Percentiles rank a stretch among this genome's conserved stretches.
These are phyloP conservation scores for Thermothelomyces thermophilus DNA, from an alignment of 2,329 filamentous ascomycete genomes.

Conservation along the genomic window DNA sequence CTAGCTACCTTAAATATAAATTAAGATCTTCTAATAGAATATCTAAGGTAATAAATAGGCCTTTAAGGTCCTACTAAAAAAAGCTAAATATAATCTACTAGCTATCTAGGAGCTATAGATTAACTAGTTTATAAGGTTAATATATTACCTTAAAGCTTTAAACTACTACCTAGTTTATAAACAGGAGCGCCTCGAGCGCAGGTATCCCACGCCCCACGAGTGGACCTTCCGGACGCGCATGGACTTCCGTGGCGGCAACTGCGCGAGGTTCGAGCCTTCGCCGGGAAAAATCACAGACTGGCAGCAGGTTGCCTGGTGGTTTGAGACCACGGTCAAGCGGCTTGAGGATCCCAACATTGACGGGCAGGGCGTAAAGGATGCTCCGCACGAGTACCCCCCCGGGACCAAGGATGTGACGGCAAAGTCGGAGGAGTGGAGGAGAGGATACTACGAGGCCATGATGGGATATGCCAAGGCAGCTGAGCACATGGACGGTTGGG, in stretches of 20 bases:
- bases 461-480: slow-evolving; percentile 70
- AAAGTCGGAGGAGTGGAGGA: slow-evolving; percentile 77
- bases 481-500: slow-evolving; percentile 75
- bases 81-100: too few relatives aligned
- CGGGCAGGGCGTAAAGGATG: slow-evolving; percentile 56
- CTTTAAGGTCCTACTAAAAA: too few relatives aligned
- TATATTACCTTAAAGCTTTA: too few relatives aligned
- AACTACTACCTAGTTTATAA: too few relatives aligned
- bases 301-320: slow-evolving; percentile 56
- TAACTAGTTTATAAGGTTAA: too few relatives aligned
- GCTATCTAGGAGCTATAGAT: too few relatives aligned
- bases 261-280: slow-evolving; percentile 51
- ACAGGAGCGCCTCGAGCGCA: slow-evolving; percentile 70
- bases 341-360: slow-evolving; percentile 65
- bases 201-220: slow-evolving; percentile 74
- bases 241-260: slow-evolving; percentile 57
- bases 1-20: too few relatives aligned
- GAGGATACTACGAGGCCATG: slow-evolving; percentile 77
- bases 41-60: too few relatives aligned
- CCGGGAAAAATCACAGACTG: slow-evolving; percentile 55
- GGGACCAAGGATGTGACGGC: slow-evolving; percentile 60
- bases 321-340: slow-evolving; percentile 53
- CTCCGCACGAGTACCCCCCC: slow-evolving; percentile 39
- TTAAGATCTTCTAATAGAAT: too few relatives aligned
- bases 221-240: slow-evolving; percentile 69